phyloP scores from a whole-genome alignment of 169 alveolate genomes.

The Cryptosporidium canis region DNA sequence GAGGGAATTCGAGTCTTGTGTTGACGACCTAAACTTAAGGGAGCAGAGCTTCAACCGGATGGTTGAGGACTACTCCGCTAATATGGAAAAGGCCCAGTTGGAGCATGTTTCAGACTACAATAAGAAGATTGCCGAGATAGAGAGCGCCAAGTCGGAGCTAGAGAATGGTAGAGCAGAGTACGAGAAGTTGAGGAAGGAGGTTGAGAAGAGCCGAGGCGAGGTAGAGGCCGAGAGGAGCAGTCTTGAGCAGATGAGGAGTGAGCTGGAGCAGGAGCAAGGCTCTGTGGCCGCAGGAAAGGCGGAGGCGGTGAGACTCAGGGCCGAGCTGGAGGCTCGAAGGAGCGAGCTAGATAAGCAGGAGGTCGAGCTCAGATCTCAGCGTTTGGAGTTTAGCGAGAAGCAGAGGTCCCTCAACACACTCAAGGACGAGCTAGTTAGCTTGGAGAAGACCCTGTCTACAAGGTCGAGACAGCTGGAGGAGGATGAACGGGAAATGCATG shows the following conservation, averaged over 20 bases:
- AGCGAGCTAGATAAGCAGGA: slow-evolving; percentile 20
- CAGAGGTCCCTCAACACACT: not conserved
- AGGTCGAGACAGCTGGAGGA: slow-evolving; percentile 11
- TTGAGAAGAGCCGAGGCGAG: not conserved
- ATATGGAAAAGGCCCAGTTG: slow-evolving; percentile 43
- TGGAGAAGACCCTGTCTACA: not conserved
- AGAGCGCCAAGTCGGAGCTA: not conserved
- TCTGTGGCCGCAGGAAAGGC: not conserved
- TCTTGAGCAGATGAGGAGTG: slow-evolving; percentile 6
- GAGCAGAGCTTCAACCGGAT: slow-evolving; percentile 57
- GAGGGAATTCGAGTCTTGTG: slow-evolving; percentile 48
- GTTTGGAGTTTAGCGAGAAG: not conserved
- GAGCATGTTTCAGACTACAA: slow-evolving; percentile 23
- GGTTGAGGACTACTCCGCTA: slow-evolving; percentile 55
- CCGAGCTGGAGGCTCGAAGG: slow-evolving; percentile 18
- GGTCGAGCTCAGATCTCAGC: not conserved
- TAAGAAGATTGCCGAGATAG: not conserved
- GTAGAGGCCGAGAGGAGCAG: slow-evolving; percentile 7
- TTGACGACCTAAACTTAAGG: slow-evolving; percentile 46
- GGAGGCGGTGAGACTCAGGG: not conserved
- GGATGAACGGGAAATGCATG: not conserved
- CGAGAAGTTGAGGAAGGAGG: not conserved
- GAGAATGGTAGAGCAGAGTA: not conserved
- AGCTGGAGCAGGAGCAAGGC: not conserved
- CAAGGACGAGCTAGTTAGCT: slow-evolving; percentile 13